phyloP scores from a whole-genome alignment of 768 basidiomycete genomes.

The Kwoniella botswanensis region DNA sequence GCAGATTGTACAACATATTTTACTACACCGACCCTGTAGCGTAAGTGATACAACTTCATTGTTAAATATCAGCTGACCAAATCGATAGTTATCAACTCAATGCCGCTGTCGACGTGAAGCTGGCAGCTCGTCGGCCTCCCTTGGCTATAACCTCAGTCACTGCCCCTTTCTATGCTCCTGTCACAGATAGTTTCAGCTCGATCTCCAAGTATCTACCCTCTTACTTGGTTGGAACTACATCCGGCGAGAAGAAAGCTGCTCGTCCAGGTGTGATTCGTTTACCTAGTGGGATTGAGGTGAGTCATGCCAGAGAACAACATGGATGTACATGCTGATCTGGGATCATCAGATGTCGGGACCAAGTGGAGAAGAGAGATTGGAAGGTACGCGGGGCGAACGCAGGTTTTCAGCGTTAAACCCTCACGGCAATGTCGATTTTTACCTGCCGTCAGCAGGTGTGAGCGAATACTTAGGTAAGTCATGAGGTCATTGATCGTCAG shows the following conservation, averaged over 20 bases:
- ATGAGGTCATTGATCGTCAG: conserved; percentile 1
- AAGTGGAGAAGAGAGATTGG: conserved; percentile 53
- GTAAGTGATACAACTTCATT: conserved; percentile 32
- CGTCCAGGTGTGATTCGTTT: conserved; percentile 55
- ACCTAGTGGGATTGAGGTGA: conserved; percentile 58
- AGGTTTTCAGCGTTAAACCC: conserved; percentile 62
- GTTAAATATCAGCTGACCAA: background rate
- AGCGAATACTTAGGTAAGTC: conserved; percentile 60
- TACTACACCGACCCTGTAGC: conserved; percentile 61
- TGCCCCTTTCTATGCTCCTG: conserved; percentile 53
- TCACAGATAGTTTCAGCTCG: conserved; percentile 56
- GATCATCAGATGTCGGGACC: conserved; percentile 53
- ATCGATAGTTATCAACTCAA: conserved; percentile 59
- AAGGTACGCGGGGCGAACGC: conserved; percentile 55
- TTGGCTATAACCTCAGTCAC: conserved; percentile 56
- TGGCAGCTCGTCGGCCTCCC: conserved; percentile 43
- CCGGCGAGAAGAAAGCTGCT: conserved; percentile 38
- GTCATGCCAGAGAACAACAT: background rate
- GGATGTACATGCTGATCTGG: background rate
- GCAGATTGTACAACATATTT: conserved; percentile 61
- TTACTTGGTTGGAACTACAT: conserved; percentile 30
- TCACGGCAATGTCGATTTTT: conserved; percentile 61
- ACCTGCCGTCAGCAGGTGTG: conserved; percentile 59
- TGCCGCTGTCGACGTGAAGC: conserved; percentile 60
- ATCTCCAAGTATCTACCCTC: conserved; percentile 55